Conservation (phyloP, 2,329 filamentous ascomycete species). For the Alternaria arborescens region DNA sequence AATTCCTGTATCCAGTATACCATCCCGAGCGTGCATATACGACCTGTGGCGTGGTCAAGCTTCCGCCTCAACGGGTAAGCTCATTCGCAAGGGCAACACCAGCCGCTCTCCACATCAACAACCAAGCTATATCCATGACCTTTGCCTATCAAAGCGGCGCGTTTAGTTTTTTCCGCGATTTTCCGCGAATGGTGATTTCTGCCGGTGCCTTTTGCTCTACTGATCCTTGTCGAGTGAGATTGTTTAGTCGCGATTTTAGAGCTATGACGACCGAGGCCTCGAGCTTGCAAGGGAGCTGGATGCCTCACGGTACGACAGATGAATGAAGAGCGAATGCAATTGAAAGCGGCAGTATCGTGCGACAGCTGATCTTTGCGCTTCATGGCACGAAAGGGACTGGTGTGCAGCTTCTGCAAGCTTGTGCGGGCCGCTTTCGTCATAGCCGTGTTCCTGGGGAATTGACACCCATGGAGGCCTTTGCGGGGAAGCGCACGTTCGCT, state of each 20-base stretch:
- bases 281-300: slow-evolving; percentile 10
- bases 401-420: slow-evolving; percentile 8
- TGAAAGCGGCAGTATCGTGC: not conserved
- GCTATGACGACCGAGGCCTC: slow-evolving; percentile 18
- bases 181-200: slow-evolving; percentile 33
- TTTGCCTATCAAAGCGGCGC: slow-evolving; percentile 20
- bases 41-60: slow-evolving; percentile 31
- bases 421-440: slow-evolving; percentile 26
- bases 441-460: slow-evolving; percentile 37
- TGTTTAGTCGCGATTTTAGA: slow-evolving; percentile 9
- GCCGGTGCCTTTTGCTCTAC: slow-evolving; percentile 11
- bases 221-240: slow-evolving; percentile 10
- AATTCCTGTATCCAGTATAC: slow-evolving; percentile 27
- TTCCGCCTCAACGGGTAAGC: slow-evolving; percentile 31
- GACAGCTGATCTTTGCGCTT: not conserved
- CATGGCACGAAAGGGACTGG: not conserved
- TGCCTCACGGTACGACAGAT: not conserved
- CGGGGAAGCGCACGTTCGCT: slow-evolving; percentile 35
- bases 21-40: slow-evolving; percentile 21
- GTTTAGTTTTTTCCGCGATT: slow-evolving; percentile 33
- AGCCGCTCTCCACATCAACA: slow-evolving; percentile 35
- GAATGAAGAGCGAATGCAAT: not conserved
- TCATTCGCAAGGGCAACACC: slow-evolving; percentile 28
- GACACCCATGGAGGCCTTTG: slow-evolving; percentile 25
- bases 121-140: slow-evolving; percentile 24